Evolutionary conservation across 441 rosid species (phyloP).

Genomic region (Gossypium schwendimanii): DNA sequence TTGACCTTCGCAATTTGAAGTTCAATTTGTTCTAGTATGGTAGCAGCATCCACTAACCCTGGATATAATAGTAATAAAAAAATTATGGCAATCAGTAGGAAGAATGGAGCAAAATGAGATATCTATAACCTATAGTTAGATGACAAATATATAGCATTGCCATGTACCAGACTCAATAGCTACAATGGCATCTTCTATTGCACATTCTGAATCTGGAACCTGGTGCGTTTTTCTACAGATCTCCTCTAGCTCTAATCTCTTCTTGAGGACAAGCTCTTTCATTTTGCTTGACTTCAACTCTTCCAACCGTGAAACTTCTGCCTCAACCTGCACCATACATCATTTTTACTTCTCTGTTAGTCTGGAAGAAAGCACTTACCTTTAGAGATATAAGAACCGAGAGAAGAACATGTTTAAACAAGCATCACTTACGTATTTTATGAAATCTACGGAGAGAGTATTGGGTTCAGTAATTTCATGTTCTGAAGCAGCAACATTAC

Average conservation of each 20-base stretch:
- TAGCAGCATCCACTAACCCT: constrained; percentile 55
- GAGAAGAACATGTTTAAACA: constrained; percentile 8
- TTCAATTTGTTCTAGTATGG: constrained; percentile 71
- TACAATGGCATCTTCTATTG: constrained; percentile 55
- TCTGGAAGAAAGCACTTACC: background rate
- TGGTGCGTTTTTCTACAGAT: constrained; percentile 86
- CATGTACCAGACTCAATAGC: constrained; percentile 71
- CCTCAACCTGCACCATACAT: constrained; percentile 57
- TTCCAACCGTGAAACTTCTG: constrained; percentile 82
- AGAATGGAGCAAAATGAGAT: background rate
- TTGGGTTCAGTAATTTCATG: constrained; percentile 84
- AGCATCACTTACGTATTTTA: constrained; percentile 55
- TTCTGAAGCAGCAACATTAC: constrained; percentile 92
- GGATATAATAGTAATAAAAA: background rate
- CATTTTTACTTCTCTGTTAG: constrained; percentile 1
- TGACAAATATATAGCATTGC: background rate
- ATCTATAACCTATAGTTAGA: background rate
- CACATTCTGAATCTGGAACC: constrained; percentile 57
- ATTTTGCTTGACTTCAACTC: constrained; percentile 86
- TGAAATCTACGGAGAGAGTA: constrained; percentile 69
- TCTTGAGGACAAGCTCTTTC: constrained; percentile 95
- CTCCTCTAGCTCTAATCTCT: constrained; percentile 79
- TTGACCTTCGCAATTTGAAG: constrained; percentile 68
- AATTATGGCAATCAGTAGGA: constrained; percentile 4
- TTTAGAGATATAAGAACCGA: constrained; percentile 7